A percentile compares a stretch with the other conserved stretches of the same genome.
These are phyloP conservation scores for Rutstroemia sp. DNA, from an alignment of 2,329 filamentous ascomycete genomes.

Conservation along the genomic window DNA sequence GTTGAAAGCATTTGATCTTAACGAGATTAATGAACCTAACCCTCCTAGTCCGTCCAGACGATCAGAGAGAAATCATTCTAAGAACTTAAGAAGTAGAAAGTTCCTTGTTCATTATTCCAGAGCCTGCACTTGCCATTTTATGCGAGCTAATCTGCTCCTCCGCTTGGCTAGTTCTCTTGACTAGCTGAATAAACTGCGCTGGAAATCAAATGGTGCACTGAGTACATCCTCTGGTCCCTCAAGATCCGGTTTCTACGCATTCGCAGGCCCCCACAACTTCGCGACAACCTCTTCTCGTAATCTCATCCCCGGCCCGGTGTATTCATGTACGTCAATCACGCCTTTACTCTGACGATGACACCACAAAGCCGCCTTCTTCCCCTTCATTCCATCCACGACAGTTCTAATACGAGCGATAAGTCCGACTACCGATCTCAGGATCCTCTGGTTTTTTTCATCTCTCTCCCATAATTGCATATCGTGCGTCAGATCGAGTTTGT, in stretches of 20 bases:
- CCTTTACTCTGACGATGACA: background rate
- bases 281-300: background rate
- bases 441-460: background rate
- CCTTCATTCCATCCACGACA: conserved; percentile 12
- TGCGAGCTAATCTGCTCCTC: background rate
- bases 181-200: too few species aligned
- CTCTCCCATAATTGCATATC: conserved; percentile 11
- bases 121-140: too few species aligned
- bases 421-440: conserved; percentile 9
- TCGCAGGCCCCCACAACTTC: background rate
- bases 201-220: too few species aligned
- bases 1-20: too few species aligned
- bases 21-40: too few species aligned
- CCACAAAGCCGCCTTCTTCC: conserved; percentile 13
- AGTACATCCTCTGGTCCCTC: background rate
- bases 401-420: conserved; percentile 17
- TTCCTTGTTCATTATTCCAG: too few species aligned
- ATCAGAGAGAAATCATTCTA: too few species aligned
- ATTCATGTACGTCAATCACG: background rate
- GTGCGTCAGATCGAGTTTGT: background rate
- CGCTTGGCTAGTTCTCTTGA: background rate
- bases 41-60: too few species aligned
- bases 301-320: background rate
- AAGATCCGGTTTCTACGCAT: background rate
- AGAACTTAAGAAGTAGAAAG: too few species aligned